Evolutionary conservation across 192 early-diverging fungal genomes (phyloP), one percentile per base, ranked within the genome.

Genomic region (Dimargaris xerosporica): DNA sequence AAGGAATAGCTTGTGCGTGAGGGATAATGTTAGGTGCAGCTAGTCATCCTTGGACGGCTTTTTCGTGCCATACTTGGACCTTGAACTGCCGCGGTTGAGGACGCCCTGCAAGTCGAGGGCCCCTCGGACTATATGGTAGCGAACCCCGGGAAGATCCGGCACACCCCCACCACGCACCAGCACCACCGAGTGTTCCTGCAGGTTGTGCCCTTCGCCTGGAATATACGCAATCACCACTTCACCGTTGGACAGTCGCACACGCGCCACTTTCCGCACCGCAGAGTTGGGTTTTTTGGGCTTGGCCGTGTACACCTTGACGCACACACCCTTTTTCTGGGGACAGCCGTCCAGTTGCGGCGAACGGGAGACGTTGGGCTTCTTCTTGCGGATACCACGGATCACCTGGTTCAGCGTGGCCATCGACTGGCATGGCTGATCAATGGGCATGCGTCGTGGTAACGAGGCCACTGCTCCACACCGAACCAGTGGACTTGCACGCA

Each of bases 281-380:
- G 95, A 98, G 75, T 98, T 98, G 68, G 95, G 95, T 72, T 98
- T 98, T 76, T 93, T 94, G 62, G 95, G 95, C 72, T 94, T 96
- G 53, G 89, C 87, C 3, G 85, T 91, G 67, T 91, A 96, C 5
- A 98, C 89, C 69, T 96, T 96, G 66, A 91, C 75, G 67, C 93
- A 96, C 13, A 98, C 91, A 44, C 94, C 95, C 62, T 91, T 89
- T 65, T 87, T 85, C 73, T 95, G 92, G 44, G 87, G 93, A 63
- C 83, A 88, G 42, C 76, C 77, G 56, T 92, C 88, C 31, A 98
- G 79, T 17, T 91, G 87, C 21, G 93, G 93, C 0, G 88, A 75
- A 65, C 86, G 86, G 65, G 82, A 80, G 16, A 77, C 69, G 43
- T 84, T 84, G 23, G 64, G 69, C 47, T 75, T 79, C 30, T 73